phyloP scores from a whole-genome alignment of 257 asterid genomes.

The Linaria vulgaris region DNA sequence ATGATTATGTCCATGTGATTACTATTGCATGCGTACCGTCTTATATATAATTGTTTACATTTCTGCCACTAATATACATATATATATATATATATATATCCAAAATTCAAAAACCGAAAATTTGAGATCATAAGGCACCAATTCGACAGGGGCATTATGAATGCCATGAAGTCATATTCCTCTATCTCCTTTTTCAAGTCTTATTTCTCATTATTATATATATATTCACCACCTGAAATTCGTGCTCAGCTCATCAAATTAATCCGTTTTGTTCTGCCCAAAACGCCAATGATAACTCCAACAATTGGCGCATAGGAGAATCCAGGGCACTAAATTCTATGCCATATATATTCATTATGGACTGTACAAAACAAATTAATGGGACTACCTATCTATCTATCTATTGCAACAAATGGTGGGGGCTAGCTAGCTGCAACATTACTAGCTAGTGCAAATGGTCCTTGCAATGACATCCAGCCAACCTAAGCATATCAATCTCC shows the following conservation, averaged over 20 bases:
- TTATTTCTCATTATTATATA: conserved; percentile 26
- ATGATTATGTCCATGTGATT: too few species aligned
- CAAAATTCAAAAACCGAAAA: too few species aligned
- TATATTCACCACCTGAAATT: conserved; percentile 14
- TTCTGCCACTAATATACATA: too few species aligned
- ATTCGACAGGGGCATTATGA: background rate
- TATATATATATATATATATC: too few species aligned
- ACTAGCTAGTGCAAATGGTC: conserved; percentile 26
- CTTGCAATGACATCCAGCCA: conserved; percentile 6
- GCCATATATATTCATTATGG: background rate
- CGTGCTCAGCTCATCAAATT: conserved; percentile 6
- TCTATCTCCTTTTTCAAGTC: conserved; percentile 9
- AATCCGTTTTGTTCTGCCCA: conserved; percentile 1
- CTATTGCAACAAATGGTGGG: conserved; percentile 9
- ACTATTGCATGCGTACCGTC: too few species aligned
- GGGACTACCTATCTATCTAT: conserved; percentile 16
- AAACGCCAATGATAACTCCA: conserved; percentile 20
- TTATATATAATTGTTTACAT: too few species aligned
- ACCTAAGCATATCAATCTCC: background rate
- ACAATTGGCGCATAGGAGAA: conserved; percentile 27
- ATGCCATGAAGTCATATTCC: conserved; percentile 12
- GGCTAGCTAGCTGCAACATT: conserved; percentile 19
- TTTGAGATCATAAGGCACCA: too few species aligned
- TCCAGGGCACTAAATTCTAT: conserved; percentile 23
- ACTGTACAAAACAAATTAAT: conserved; percentile 11